Base-by-base conservation (phyloP, 352 stramenopile genomes). In the Phytophthora agathidicida region DNA sequence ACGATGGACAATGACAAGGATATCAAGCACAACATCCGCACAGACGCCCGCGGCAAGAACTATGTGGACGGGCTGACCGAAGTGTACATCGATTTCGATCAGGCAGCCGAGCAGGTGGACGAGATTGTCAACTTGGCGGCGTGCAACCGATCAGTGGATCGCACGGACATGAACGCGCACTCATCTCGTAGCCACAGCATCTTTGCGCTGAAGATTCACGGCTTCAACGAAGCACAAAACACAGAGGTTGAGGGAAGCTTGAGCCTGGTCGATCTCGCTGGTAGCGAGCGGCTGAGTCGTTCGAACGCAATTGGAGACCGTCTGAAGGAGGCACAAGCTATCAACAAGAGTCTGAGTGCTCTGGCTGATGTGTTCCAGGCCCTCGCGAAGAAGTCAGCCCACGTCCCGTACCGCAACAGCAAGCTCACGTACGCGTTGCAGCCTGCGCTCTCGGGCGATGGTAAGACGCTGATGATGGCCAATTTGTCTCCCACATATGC, bases 381-480 rank as follows among this genome's bases (percentile, higher is more conserved):
- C 37, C 86, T 99, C 6, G 86, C 93, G 3, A 98, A 98, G 72
- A 98, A 98, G 65, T 93, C 93, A 26, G 76, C 85, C 17, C 97
- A 99, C 60, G 80, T 98, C 22, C 98, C 98, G 37, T 99, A 99
- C 82, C 83, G 98, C 42, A 99, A 99, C 76, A 98, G 88, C 31
- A 99, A 99, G 73, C 82, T 99, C 17, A 99, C 98, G 19, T 99
- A 99, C 71, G 87, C 99, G 31, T 83, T 99, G 17, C 97, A 99
- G 80, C 96, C 98, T 43, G 98, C 96, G 57, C 88, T 99, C 5
- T 98, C 95, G 57, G 97, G 97, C 8, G 96, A 99, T 77, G 97
- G 97, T 33, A 99, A 99, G 81, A 99, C 97, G 58, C 82, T 99
- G 32, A 99, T 99, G 97, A 99, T 99, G 86, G 97, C 99, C 33